phyloP scores from a whole-genome alignment of 164 flowering plant genomes.

The Piper longum region DNA sequence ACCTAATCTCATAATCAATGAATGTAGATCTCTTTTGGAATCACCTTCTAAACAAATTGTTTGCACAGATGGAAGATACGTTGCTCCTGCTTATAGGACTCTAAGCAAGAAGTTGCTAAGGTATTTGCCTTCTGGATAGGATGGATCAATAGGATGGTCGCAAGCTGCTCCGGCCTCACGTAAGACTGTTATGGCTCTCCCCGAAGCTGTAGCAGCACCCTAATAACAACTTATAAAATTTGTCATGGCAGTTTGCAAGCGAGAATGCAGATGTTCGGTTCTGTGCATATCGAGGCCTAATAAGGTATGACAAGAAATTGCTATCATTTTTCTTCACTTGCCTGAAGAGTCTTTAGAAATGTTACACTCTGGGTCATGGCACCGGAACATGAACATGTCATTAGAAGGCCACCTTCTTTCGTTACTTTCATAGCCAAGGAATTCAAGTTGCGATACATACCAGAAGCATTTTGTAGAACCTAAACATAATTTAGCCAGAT shows the following conservation, averaged over 20 bases:
- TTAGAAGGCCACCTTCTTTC: constrained; percentile 77
- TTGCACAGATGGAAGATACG: neutral
- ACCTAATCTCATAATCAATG: too few relatives aligned
- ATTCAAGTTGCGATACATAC: constrained; percentile 87
- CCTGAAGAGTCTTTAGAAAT: constrained; percentile 70
- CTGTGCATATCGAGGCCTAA: too few relatives aligned
- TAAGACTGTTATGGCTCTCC: constrained; percentile 50
- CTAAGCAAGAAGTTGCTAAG: constrained; percentile 68
- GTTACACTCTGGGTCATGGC: constrained; percentile 96
- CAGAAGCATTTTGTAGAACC: constrained; percentile 71
- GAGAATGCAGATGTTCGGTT: too few relatives aligned
- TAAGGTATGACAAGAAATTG: too few relatives aligned
- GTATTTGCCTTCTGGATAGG: constrained; percentile 84
- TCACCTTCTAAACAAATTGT: neutral
- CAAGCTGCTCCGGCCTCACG: constrained; percentile 81
- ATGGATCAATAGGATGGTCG: constrained; percentile 91
- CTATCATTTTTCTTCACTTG: constrained; percentile 13
- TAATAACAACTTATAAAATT: constrained; percentile 7
- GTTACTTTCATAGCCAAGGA: constrained; percentile 77
- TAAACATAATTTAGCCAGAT: constrained; percentile 11
- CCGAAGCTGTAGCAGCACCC: constrained; percentile 78
- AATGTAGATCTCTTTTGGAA: neutral
- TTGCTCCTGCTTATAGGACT: constrained; percentile 22
- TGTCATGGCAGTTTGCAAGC: too few relatives aligned
- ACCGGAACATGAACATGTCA: constrained; percentile 99